Evolutionary conservation across 148 eudicot genomes (phyloP).

Genomic region (Camellia sinensis): DNA sequence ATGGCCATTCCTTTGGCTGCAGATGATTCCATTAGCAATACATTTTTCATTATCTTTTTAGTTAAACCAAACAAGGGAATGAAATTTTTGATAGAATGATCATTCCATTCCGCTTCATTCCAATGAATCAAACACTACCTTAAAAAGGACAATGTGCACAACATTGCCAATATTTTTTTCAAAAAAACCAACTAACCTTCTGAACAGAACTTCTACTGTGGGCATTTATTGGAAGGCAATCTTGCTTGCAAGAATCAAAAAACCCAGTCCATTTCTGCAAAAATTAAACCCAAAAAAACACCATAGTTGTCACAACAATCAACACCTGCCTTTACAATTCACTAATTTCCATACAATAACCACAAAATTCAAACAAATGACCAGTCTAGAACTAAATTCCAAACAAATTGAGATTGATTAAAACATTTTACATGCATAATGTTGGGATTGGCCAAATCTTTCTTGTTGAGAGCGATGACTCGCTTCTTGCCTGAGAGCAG

Average conservation of each 20-base stretch:
- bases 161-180: not conserved
- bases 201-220: conserved; percentile 83
- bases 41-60: no score
- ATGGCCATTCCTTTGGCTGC: no score
- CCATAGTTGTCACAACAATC: conserved; percentile 8
- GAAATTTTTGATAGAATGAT: no score
- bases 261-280: conserved; percentile 71
- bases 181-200: conserved; percentile 48
- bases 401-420: not conserved
- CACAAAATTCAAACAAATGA: not conserved
- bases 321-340: not conserved
- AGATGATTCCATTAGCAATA: no score
- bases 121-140: no score
- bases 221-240: conserved; percentile 78
- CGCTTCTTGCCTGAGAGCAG: conserved; percentile 71
- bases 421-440: conserved; percentile 60
- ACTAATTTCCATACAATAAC: not conserved
- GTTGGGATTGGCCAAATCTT: conserved; percentile 93
- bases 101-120: no score
- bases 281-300: conserved; percentile 8
- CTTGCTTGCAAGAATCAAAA: conserved; percentile 68
- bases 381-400: not conserved
- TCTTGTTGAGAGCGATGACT: conserved; percentile 89
- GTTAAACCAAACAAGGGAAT: no score
- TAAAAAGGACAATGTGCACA: no score